Evolutionary conservation across 768 basidiomycete genomes (phyloP).

Genomic region (Leccinum obscurum): DNA sequence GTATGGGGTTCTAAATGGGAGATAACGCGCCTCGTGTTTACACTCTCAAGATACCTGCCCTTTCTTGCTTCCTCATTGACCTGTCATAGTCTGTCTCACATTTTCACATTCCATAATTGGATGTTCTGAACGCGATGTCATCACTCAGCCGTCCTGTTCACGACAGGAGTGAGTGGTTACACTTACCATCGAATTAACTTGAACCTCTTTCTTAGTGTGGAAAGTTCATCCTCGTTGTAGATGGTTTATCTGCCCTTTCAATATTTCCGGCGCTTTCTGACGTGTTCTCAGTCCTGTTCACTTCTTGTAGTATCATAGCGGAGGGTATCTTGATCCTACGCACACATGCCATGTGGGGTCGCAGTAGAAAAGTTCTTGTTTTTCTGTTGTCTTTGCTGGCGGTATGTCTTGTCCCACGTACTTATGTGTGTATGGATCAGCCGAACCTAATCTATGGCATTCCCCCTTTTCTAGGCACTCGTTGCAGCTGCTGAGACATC

Average conservation of each 20-base stretch:
- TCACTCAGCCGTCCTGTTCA: constrained; percentile 11
- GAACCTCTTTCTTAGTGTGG: constrained; percentile 18
- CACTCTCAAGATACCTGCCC: constrained; percentile 29
- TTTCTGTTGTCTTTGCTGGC: constrained; percentile 20
- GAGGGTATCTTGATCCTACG: constrained; percentile 15
- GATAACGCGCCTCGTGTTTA: constrained; percentile 23
- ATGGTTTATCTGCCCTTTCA: constrained; percentile 9
- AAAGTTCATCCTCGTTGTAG: no score
- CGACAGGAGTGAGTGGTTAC: constrained; percentile 1
- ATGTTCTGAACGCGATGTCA: background rate
- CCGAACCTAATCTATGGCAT: no score
- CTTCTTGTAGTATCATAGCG: constrained; percentile 9
- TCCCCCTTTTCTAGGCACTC: constrained; percentile 10
- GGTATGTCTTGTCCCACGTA: constrained; percentile 6
- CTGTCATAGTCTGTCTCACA: constrained; percentile 17
- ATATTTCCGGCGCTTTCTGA: background rate
- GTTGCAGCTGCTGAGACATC: constrained; percentile 5
- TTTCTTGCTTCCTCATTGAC: constrained; percentile 20
- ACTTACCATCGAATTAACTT: background rate
- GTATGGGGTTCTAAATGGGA: constrained; percentile 11
- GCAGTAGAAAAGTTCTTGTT: constrained; percentile 15
- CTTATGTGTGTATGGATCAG: no score
- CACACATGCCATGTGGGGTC: constrained; percentile 30
- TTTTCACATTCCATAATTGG: background rate
- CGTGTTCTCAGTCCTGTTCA: constrained; percentile 13